These are phyloP conservation scores for Rugosomyces carneus DNA, from an alignment of 1,284 basidiomycete genomes.

Conservation along the genomic window DNA sequence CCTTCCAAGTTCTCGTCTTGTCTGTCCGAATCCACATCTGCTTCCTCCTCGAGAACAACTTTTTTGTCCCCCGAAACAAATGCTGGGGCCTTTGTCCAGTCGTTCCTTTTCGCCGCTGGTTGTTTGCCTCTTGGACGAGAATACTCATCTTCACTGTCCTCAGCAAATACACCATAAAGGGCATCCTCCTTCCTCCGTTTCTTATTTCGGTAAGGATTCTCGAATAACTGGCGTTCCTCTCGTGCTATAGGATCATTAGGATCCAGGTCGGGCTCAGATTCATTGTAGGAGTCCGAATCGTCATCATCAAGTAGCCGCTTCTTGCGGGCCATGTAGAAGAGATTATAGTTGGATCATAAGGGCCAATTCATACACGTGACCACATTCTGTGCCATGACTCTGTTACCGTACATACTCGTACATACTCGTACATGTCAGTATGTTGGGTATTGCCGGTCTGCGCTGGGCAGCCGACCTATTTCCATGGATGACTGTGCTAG, in stretches of 20 bases:
- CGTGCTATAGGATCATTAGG: slow-evolving; percentile 61
- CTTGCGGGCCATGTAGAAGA: slow-evolving; percentile 64
- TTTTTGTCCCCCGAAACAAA: slow-evolving; percentile 62
- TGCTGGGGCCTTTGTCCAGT: slow-evolving; percentile 76
- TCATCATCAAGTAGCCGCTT: slow-evolving; percentile 77
- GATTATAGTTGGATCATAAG: background rate
- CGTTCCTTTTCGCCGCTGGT: slow-evolving; percentile 33
- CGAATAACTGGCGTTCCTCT: slow-evolving; percentile 75
- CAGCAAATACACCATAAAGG: slow-evolving; percentile 80
- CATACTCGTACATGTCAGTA: too few relatives aligned
- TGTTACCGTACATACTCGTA: too few relatives aligned
- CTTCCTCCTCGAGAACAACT: slow-evolving; percentile 40
- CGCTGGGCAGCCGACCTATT: background rate
- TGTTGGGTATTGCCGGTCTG: background rate
- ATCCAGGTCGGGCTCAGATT: slow-evolving; percentile 41
- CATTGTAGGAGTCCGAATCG: slow-evolving; percentile 61
- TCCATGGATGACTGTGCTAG: background rate
- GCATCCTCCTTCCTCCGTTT: slow-evolving; percentile 66
- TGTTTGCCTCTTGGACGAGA: slow-evolving; percentile 4
- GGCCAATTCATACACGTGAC: background rate
- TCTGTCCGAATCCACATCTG: slow-evolving; percentile 35
- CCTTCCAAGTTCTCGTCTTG: slow-evolving; percentile 27
- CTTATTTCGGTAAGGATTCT: slow-evolving; percentile 72
- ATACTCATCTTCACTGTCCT: slow-evolving; percentile 61
- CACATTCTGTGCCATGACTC: background rate